These are phyloP conservation scores for Fomitopsis palustris DNA, from an alignment of 1,284 basidiomycete genomes.

Conservation along the genomic window DNA sequence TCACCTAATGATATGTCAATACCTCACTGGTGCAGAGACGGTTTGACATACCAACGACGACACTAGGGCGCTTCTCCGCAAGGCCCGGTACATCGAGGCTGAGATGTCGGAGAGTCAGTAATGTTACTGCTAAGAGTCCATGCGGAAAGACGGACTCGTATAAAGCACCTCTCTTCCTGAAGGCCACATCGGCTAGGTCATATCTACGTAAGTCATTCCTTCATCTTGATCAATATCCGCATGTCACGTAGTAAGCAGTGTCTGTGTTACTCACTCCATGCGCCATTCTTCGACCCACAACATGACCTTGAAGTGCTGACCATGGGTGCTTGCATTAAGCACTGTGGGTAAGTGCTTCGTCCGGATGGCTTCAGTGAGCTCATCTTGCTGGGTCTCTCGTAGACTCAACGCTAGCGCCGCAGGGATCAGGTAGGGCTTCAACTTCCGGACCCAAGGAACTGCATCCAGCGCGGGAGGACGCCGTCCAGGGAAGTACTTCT, in stretches of 20 bases:
- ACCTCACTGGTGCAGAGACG: neutral
- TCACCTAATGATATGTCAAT: constrained; percentile 37
- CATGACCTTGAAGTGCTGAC: constrained; percentile 44
- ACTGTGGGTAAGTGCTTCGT: constrained; percentile 36
- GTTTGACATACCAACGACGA: constrained; percentile 46
- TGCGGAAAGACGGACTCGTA: constrained; percentile 33
- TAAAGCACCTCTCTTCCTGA: constrained; percentile 31
- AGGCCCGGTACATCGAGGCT: constrained; percentile 59
- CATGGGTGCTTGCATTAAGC: constrained; percentile 40
- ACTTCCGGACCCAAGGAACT: constrained; percentile 11
- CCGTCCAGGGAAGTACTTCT: constrained; percentile 2
- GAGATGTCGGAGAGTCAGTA: neutral
- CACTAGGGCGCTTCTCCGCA: constrained; percentile 63
- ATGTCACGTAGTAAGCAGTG: neutral
- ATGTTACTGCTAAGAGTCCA: neutral
- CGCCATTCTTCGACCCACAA: constrained; percentile 58
- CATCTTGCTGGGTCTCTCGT: constrained; percentile 6
- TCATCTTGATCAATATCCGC: neutral
- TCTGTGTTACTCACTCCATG: constrained; percentile 43
- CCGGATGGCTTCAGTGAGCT: constrained; percentile 10
- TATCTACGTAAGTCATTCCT: constrained; percentile 56
- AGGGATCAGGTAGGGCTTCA: constrained; percentile 3
- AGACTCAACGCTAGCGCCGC: constrained; percentile 8
- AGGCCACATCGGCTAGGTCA: constrained; percentile 42
- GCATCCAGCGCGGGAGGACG: constrained; percentile 10